These are phyloP conservation scores for Coniochaeta sp. DNA, from an alignment of 2,329 filamentous ascomycete genomes.

Conservation along the genomic window DNA sequence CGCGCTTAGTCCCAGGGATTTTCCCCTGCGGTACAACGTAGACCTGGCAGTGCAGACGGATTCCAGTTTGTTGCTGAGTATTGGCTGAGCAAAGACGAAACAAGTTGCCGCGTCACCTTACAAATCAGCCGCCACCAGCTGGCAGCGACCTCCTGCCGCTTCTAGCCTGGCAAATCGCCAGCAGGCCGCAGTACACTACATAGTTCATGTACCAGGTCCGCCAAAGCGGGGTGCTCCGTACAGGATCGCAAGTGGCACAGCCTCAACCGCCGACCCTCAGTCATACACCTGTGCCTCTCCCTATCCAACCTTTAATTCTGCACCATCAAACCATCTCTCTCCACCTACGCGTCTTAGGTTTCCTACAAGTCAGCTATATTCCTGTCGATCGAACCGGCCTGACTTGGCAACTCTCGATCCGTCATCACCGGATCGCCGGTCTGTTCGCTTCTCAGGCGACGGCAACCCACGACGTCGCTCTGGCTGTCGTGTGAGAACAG, in stretches of 20 bases:
- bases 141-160: background rate
- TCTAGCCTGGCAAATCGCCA: background rate
- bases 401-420: background rate
- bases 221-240: background rate
- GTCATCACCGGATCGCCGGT: background rate
- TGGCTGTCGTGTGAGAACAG: background rate
- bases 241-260: background rate
- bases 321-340: background rate
- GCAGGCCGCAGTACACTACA: too few relatives aligned
- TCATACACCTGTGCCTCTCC: background rate
- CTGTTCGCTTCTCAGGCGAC: background rate
- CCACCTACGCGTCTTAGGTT: background rate
- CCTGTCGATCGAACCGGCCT: background rate
- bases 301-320: background rate
- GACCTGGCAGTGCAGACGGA: background rate
- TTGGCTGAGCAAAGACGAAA: background rate
- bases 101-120: background rate
- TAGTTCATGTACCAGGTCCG: background rate
- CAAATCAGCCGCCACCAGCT: constrained; percentile 1
- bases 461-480: background rate
- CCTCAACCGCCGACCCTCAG: background rate
- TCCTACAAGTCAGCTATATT: background rate
- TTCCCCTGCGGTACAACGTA: background rate
- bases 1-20: background rate
- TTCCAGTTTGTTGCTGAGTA: background rate